phyloP scores from a whole-genome alignment of 441 rosid species.

The Aleurites moluccanus region DNA sequence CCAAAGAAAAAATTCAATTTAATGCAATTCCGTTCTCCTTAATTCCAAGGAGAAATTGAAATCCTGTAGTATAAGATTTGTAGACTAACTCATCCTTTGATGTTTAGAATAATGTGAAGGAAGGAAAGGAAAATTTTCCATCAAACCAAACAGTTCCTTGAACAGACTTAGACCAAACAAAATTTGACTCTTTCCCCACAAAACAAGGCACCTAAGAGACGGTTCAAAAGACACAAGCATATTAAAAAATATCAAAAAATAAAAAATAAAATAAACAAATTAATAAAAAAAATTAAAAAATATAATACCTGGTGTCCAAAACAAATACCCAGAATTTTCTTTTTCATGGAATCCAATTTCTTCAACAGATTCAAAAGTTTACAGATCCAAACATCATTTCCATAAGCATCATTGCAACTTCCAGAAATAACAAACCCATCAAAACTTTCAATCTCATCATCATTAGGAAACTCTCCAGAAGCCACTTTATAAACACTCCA shows the following conservation, averaged over 20 bases:
- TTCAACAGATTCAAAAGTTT: constrained; percentile 42
- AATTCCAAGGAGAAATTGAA: neutral
- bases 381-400: constrained; percentile 62
- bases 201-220: constrained; percentile 11
- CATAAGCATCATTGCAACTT: constrained; percentile 65
- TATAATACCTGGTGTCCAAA: constrained; percentile 69
- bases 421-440: constrained; percentile 75
- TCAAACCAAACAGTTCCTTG: neutral
- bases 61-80: no score
- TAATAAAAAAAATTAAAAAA: no score
- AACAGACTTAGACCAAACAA: neutral
- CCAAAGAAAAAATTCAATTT: neutral
- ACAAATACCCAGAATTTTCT: constrained; percentile 64
- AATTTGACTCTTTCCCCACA: constrained; percentile 9
- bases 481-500: constrained; percentile 51
- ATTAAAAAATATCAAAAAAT: neutral
- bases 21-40: neutral
- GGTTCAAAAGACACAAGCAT: neutral
- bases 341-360: constrained; percentile 48
- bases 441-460: constrained; percentile 38
- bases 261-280: neutral
- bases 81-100: neutral
- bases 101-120: neutral
- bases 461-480: constrained; percentile 53
- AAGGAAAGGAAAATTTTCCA: neutral